Evolutionary conservation across 306 rosid genomes (phyloP), one percentile per base, ranked within the genome.

Genomic region (Mimosa pudica): DNA sequence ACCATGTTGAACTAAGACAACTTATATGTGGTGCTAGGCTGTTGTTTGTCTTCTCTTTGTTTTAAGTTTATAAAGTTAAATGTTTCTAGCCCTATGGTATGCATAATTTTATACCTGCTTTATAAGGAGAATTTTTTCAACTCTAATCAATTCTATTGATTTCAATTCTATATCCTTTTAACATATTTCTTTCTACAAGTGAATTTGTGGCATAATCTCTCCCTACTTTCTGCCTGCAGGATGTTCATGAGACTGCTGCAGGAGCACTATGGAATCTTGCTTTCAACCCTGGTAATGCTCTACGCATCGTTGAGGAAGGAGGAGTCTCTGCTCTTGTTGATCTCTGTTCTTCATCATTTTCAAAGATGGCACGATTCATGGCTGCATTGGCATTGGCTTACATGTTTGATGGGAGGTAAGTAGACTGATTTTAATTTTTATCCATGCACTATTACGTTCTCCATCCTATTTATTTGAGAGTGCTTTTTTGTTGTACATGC

Each of bases 201-300:
- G 75, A 45, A 81, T 58, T 74, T 47, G n/a, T 79, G 61, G 64
- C 87, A 24, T 78, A 65, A 49, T 79, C 72, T 70, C 60, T 14
- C 45, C 52, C 74, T 46, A 48, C 51, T 74, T 82, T 89, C 79
- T 77, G n/a, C 74, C 85, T 80, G 71, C 96, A 96, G 99, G 99
- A 96, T 86, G 99, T 96, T 85, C 99, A 93, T 71, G 99, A 96
- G 90, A 96, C 99, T 58, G 99, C 99, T 71, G 99, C 99, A n/a
- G 99, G 99, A 84, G 99, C 99, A 66, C 96, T 96, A 51, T 96
- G 99, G 99, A 96, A 96, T 86, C 97, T 96, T 84, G 99, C 99
- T 79, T 96, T 93, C 84, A 96, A 96, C 87, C 94, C 98, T 32
- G 94, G 98, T 17, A 96, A 96, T 82, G 99, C 99, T 84, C 85